Conservation (phyloP, 768 basidiomycete genomes). For the Lactarius sanguifluus region DNA sequence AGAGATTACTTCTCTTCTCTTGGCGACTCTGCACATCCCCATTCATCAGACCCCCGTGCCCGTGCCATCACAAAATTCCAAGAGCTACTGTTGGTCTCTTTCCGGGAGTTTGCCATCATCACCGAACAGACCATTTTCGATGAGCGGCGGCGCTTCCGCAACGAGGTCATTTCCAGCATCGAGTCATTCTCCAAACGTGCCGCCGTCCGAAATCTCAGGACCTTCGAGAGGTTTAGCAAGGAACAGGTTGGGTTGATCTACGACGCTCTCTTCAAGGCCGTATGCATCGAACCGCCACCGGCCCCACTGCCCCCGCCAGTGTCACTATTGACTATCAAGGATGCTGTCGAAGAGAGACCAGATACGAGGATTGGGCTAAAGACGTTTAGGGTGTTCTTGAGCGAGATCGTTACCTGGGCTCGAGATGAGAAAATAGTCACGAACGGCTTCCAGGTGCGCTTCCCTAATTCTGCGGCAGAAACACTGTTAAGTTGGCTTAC, state of each 20-base stretch:
- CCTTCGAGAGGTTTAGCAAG: slow-evolving; percentile 77
- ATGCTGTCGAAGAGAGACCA: slow-evolving; percentile 65
- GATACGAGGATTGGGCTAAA: slow-evolving; percentile 85
- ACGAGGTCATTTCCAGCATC: slow-evolving; percentile 88
- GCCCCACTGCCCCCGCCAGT: slow-evolving; percentile 47
- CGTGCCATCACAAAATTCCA: slow-evolving; percentile 97
- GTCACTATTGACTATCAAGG: slow-evolving; percentile 54
- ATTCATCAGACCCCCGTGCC: slow-evolving; percentile 81
- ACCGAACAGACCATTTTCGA: slow-evolving; percentile 90
- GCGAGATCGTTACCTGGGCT: slow-evolving; percentile 94
- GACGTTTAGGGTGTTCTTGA: slow-evolving; percentile 88
- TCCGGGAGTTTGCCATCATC: slow-evolving; percentile 96
- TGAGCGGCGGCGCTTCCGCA: slow-evolving; percentile 82
- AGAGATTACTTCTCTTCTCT: slow-evolving; percentile 92
- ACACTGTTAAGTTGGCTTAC: slow-evolving; percentile 19
- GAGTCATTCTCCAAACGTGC: slow-evolving; percentile 93
- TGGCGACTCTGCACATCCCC: slow-evolving; percentile 91
- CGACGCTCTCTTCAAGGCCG: slow-evolving; percentile 84
- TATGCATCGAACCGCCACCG: slow-evolving; percentile 71
- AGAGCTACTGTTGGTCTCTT: slow-evolving; percentile 93
- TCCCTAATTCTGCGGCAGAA: background rate
- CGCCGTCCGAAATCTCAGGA: slow-evolving; percentile 82
- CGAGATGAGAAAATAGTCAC: slow-evolving; percentile 88
- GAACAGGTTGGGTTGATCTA: slow-evolving; percentile 90
- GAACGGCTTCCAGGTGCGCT: slow-evolving; percentile 82